Base-by-base conservation (phyloP, 371 early-diverging fungal species). In the Apophysomyces sp. region DNA sequence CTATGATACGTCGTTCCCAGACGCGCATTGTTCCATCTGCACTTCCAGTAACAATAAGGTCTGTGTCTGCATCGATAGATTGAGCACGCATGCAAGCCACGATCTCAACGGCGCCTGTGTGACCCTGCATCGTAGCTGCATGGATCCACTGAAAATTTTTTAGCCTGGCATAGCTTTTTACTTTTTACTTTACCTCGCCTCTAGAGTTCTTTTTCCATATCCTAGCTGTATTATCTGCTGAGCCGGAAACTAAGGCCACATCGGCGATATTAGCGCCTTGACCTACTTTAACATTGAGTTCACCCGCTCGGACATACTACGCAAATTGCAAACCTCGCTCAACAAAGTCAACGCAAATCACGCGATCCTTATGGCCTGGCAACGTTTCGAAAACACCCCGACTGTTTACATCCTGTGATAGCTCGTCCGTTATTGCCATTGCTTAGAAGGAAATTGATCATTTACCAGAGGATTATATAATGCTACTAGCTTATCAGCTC, bases 1-100 rank as follows among this genome's bases (percentile, higher is more conserved):
- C 82, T 29, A 73, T 36, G 27, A 72, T 66, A 26, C 61, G 73
- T 18, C 85, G 78, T 57, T 88, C 81, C 93, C 93, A 93, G 18
- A 94, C 68, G 57, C 79, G 76, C 57, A 92, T 86, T 1, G 89
- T 88, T 2, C 93, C 93, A 76, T 95, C 96, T 0, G 91, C 87
- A 3, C 91, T 84, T n/a, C 90, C 90, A 12, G 94, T 89, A 6
- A 82, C 91, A 30, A 93, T 73, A 32, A 90, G 31, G 69, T 92
- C 89, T 13, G 63, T 67, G 32, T 69, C 63, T 12, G 44, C 61
- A 2, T 63, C 52, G 53, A 78, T 74, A 2, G 73, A 68, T 37
- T 63, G 71, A n/a, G 84, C 79, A 59, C 82, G 73, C 49, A 86
- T 60, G 49, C 82, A 85, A 0, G 86, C 92, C 32, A 93, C 60